These are phyloP conservation scores for Cydonia oblonga DNA, from an alignment of 331 rosid species.

Conservation along the genomic window DNA sequence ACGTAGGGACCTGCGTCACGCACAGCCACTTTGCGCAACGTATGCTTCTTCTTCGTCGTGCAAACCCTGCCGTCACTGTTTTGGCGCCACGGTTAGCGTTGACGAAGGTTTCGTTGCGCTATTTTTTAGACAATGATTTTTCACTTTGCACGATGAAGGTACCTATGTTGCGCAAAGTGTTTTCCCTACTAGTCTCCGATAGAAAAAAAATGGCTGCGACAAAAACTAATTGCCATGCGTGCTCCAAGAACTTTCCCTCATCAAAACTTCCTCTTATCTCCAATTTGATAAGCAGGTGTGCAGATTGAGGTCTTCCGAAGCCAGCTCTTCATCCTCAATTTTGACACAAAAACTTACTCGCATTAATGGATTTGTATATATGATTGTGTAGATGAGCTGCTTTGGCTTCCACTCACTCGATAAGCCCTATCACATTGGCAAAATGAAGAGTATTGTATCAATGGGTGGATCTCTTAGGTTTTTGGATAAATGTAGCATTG, in stretches of 20 bases:
- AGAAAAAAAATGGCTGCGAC: no score
- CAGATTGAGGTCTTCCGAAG: neutral
- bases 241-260: constrained; percentile 1
- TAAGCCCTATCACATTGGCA: constrained; percentile 3
- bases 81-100: no score
- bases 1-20: no score
- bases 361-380: constrained; percentile 17
- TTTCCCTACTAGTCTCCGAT: no score
- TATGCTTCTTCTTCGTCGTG: no score
- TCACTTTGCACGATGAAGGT: no score
- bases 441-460: neutral
- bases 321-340: constrained; percentile 7
- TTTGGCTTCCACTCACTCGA: constrained; percentile 11
- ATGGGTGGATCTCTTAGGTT: constrained; percentile 17
- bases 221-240: no score
- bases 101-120: no score
- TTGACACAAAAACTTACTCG: neutral
- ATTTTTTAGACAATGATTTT: no score
- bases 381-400: constrained; percentile 12
- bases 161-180: no score
- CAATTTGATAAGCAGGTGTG: constrained; percentile 9
- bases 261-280: neutral
- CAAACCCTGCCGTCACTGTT: no score
- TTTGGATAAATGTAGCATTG: constrained; percentile 23
- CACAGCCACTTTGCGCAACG: no score